These are phyloP conservation scores for Avena atlantica DNA, from an alignment of 176 grass and related monocot genomes.

Conservation along the genomic window DNA sequence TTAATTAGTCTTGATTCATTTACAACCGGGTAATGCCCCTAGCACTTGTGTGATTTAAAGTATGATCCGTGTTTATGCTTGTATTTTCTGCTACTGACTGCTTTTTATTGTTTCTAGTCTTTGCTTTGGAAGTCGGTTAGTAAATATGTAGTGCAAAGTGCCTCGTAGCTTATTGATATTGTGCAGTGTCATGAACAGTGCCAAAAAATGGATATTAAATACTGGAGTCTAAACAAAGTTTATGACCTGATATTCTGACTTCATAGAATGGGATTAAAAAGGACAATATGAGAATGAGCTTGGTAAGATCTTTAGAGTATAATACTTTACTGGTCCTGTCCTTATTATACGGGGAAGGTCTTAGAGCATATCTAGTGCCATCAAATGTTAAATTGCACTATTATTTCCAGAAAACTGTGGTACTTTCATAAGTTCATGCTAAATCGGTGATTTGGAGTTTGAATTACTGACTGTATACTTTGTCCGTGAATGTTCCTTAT, in stretches of 20 bases:
- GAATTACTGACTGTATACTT: not conserved
- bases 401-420: not conserved
- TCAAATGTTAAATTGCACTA: not conserved
- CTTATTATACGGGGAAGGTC: not conserved
- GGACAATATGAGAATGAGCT: not conserved
- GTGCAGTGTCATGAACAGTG: not conserved
- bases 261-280: not conserved
- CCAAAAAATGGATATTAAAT: not conserved
- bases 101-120: not conserved
- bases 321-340: not conserved
- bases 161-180: not conserved
- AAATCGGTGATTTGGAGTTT: slow-evolving; percentile 8
- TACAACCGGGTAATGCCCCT: not conserved
- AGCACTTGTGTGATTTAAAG: not conserved
- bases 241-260: not conserved
- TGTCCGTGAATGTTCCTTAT: not conserved
- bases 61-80: slow-evolving; percentile 11
- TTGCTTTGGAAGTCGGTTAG: not conserved
- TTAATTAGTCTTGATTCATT: too few relatives aligned
- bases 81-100: not conserved
- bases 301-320: not conserved
- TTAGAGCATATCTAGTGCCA: not conserved
- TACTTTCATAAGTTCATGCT: not conserved
- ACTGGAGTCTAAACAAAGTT: not conserved
- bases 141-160: not conserved